Conservation (phyloP, 805 yeast species). For the Hyphopichia homilentoma region DNA sequence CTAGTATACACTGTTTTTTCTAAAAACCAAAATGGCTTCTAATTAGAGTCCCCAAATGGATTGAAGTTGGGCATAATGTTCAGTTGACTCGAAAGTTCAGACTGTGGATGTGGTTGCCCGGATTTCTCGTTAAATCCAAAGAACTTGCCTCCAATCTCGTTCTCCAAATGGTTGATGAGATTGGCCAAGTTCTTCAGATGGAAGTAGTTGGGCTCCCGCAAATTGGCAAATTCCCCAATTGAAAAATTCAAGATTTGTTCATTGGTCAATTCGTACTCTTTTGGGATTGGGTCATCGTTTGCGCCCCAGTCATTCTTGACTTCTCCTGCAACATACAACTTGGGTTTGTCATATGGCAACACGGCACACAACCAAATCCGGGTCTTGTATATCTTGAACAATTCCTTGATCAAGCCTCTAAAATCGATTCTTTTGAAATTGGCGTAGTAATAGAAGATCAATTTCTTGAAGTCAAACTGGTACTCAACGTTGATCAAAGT, state of each 20-base stretch:
- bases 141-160: conserved; percentile 38
- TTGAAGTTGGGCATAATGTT: conserved; percentile 5
- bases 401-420: conserved; percentile 40
- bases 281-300: conserved; percentile 19
- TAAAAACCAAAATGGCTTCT: too few relatives aligned
- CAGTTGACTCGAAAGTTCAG: not conserved
- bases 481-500: conserved; percentile 44
- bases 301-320: conserved; percentile 3
- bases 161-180: conserved; percentile 41
- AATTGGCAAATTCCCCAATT: conserved; percentile 38
- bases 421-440: conserved; percentile 44
- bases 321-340: conserved; percentile 19
- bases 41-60: conserved; percentile 7
- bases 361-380: conserved; percentile 48
- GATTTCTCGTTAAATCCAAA: conserved; percentile 31
- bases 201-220: conserved; percentile 45
- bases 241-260: conserved; percentile 41
- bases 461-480: conserved; percentile 43
- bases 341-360: conserved; percentile 36
- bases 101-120: not conserved
- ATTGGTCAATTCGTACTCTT: conserved; percentile 35
- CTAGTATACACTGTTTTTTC: too few relatives aligned
- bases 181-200: conserved; percentile 49
- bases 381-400: conserved; percentile 44
- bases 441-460: conserved; percentile 44